Conservation (phyloP, 805 yeast species). For the Candida maris region DNA sequence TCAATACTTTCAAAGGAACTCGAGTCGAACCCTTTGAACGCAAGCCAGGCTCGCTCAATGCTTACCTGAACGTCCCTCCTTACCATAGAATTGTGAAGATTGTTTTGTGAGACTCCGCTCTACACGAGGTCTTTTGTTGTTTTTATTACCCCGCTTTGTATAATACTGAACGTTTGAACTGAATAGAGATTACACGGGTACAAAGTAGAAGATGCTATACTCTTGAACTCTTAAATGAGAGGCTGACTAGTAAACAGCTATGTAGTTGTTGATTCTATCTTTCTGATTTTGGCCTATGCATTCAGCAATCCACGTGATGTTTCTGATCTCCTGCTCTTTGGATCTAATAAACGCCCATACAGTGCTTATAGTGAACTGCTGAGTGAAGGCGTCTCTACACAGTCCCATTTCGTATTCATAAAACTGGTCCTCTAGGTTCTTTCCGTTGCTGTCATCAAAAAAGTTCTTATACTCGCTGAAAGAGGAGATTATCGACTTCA, state of each 20-base stretch:
- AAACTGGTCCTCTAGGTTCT: conserved; percentile 88
- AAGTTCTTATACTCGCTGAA: conserved; percentile 64
- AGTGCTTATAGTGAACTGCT: conserved; percentile 86
- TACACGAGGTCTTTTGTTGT: too few species aligned
- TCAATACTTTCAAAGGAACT: conserved; percentile 57
- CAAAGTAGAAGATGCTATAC: too few species aligned
- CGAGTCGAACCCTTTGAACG: conserved; percentile 54
- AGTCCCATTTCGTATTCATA: conserved; percentile 88
- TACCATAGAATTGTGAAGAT: conserved; percentile 56
- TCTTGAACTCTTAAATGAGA: too few species aligned
- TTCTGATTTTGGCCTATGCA: conserved; percentile 98
- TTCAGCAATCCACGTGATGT: conserved; percentile 99
- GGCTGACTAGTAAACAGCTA: conserved; percentile 66
- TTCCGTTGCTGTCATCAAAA: conserved; percentile 46
- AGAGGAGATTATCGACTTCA: conserved; percentile 58
- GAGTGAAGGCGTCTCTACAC: conserved; percentile 91
- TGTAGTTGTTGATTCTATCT: conserved; percentile 86
- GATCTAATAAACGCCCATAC: conserved; percentile 97
- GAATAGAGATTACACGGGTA: too few species aligned
- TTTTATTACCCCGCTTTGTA: too few species aligned
- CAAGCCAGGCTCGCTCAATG: conserved; percentile 50
- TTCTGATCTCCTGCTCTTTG: conserved; percentile 94
- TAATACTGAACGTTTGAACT: too few species aligned
- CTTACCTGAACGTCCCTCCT: conserved; percentile 49
- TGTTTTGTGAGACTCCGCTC: conserved; percentile 35